Conservation (phyloP, 2,329 filamentous ascomycete genomes). For the Xylaria sp. region DNA sequence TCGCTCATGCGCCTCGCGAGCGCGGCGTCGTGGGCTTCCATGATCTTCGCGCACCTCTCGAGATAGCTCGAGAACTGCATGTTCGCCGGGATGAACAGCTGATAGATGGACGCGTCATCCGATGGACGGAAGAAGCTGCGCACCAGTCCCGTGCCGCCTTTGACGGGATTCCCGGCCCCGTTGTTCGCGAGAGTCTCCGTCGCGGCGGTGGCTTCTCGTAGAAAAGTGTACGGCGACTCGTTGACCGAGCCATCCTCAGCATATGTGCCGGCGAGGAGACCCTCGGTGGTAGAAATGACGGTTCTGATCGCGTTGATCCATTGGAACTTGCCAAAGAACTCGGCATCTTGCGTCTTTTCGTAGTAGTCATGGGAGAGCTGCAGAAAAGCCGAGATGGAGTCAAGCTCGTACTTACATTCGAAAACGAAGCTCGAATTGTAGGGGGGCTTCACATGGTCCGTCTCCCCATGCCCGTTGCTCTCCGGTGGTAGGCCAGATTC, state of each 20-base stretch:
- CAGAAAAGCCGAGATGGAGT: slow-evolving; percentile 77
- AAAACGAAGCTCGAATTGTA: slow-evolving; percentile 71
- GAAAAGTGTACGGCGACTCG: slow-evolving; percentile 68
- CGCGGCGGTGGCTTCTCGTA: slow-evolving; percentile 64
- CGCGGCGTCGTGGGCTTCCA: slow-evolving; percentile 31
- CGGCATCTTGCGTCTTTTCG: slow-evolving; percentile 64
- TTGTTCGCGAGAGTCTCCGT: slow-evolving; percentile 72
- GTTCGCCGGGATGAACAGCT: slow-evolving; percentile 78
- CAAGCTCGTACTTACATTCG: slow-evolving; percentile 85
- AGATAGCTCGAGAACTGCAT: slow-evolving; percentile 67
- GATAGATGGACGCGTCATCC: slow-evolving; percentile 77
- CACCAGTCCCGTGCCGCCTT: slow-evolving; percentile 68
- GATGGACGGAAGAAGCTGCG: slow-evolving; percentile 78
- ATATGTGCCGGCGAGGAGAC: slow-evolving; percentile 71
- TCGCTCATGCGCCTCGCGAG: slow-evolving; percentile 50
- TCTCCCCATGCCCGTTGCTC: slow-evolving; percentile 59
- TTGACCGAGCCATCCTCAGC: slow-evolving; percentile 55
- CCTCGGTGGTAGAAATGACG: slow-evolving; percentile 48
- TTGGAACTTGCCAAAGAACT: slow-evolving; percentile 68
- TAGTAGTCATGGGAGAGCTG: slow-evolving; percentile 73
- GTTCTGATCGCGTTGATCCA: slow-evolving; percentile 70
- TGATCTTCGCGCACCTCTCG: slow-evolving; percentile 42
- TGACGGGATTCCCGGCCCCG: slow-evolving; percentile 73
- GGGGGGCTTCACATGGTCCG: slow-evolving; percentile 64
- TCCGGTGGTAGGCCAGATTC: slow-evolving; percentile 68